Evolutionary conservation across 2,329 filamentous ascomycete species (phyloP), one percentile per base, ranked within the genome.

Genomic region (Aspergillus piperis): DNA sequence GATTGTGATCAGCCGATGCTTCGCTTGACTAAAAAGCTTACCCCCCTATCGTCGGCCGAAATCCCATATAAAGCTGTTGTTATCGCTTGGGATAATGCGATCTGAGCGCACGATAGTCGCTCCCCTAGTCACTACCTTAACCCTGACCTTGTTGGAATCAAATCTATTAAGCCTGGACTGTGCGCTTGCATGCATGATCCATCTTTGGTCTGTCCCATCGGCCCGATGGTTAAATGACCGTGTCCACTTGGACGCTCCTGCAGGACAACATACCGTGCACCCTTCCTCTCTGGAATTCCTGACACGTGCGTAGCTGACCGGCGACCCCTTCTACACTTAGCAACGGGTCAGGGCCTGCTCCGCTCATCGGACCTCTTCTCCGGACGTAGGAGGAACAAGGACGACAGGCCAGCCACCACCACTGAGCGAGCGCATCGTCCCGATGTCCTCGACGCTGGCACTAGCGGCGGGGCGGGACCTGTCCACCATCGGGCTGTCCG

Each of bases 401-500:
- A 27, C 15, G 25, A 51, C 38, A 41, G 25, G 44, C 39, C 53
- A 42, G 53, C 41, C 39, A 42, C 41, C 53, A 42, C 41, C 39
- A 44, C 10, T 11, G 8, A 30, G 17, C 41, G 13, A 23, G 41
- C 19, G 25, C 47, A 27, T 50, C 47, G 27, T 50, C 47, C 47
- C 47, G 47, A 50, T 30, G 47, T 10, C 47, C 41, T 44, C 41
- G 19, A 44, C 10, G 17, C 41, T 44, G 38, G 38, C 59, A 50
- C 59, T 57, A 61, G 39, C 50, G 53, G 63, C 63, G 64, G 64
- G 63, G 64, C 64, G 64, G 41, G 64, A 65, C 52, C 36, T 41
- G 15, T 49, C 39, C 57, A 57, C 56, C 55, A 63, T 65, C 62
- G 57, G 62, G 55, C 59, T 59, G 58, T 59, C 63, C 57, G 63